These are phyloP conservation scores for Ambrosiella beaveri DNA, from an alignment of 2,329 filamentous ascomycete genomes.

Conservation along the genomic window DNA sequence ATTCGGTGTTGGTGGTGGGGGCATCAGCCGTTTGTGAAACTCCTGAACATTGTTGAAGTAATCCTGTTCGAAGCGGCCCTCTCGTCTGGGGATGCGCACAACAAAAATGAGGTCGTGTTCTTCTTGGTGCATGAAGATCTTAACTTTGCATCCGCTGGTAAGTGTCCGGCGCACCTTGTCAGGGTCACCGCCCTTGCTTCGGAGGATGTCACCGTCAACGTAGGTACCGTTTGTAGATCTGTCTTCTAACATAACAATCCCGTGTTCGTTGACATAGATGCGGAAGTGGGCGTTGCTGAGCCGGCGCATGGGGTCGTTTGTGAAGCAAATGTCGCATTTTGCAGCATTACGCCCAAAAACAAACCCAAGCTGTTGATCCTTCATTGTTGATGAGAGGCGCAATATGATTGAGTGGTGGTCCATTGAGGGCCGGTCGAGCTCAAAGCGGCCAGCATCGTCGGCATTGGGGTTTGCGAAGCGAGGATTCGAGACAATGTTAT, in stretches of 20 bases:
- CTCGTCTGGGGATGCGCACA: slow-evolving; percentile 64
- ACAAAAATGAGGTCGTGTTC: slow-evolving; percentile 56
- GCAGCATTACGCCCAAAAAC: slow-evolving; percentile 62
- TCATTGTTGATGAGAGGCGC: slow-evolving; percentile 56
- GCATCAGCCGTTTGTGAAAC: slow-evolving; percentile 22
- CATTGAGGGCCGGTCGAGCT: slow-evolving; percentile 27
- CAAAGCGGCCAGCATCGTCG: slow-evolving; percentile 32
- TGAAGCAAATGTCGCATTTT: slow-evolving; percentile 56
- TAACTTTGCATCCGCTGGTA: slow-evolving; percentile 54
- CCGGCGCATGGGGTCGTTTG: slow-evolving; percentile 48
- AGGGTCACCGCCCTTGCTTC: slow-evolving; percentile 21
- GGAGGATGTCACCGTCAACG: slow-evolving; percentile 57
- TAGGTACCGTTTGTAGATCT: slow-evolving; percentile 90
- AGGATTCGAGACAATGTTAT: slow-evolving; percentile 29
- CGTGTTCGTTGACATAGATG: slow-evolving; percentile 76
- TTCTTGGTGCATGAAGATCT: slow-evolving; percentile 40
- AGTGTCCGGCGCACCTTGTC: slow-evolving; percentile 41
- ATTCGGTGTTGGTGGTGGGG: slow-evolving; percentile 1
- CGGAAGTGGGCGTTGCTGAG: slow-evolving; percentile 94
- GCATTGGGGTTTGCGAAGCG: slow-evolving; percentile 31
- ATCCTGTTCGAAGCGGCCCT: slow-evolving; percentile 44
- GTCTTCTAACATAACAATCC: slow-evolving; percentile 81
- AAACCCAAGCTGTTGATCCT: slow-evolving; percentile 56
- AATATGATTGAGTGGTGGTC: slow-evolving; percentile 57
- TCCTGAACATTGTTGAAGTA: slow-evolving; percentile 53